A percentile compares a stretch with the other conserved stretches of the same genome.
phyloP scores from a whole-genome alignment of 257 asterid genomes.

The Phtheirospermum japonicum region DNA sequence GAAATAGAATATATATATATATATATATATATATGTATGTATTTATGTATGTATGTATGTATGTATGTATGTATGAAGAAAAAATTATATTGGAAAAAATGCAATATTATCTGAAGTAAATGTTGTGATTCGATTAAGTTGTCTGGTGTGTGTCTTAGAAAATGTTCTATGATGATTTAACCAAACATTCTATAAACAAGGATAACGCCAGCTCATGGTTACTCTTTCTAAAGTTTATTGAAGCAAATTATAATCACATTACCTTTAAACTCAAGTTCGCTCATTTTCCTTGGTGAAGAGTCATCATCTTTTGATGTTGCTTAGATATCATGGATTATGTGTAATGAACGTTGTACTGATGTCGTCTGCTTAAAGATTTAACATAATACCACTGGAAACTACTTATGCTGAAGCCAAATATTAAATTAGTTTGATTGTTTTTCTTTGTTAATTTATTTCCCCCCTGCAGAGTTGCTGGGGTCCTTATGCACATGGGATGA shows the following conservation, averaged over 20 bases:
- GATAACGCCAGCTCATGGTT: constrained; percentile 1
- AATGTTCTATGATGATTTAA: constrained; percentile 5
- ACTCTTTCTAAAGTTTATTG: constrained; percentile 7
- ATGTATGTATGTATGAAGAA: neutral
- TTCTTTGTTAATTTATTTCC: neutral
- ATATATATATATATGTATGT: too few relatives aligned
- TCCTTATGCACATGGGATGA: constrained; percentile 76
- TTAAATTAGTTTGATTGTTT: constrained; percentile 11
- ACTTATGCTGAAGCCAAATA: constrained; percentile 2
- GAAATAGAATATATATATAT: too few relatives aligned
- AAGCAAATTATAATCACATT: constrained; percentile 8
- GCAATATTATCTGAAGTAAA: constrained; percentile 2
- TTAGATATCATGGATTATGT: constrained; percentile 16
- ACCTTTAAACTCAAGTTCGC: neutral
- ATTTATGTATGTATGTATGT: too few relatives aligned
- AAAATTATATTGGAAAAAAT: neutral
- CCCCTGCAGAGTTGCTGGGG: constrained; percentile 69
- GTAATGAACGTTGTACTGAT: constrained; percentile 1
- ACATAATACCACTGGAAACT: constrained; percentile 3
- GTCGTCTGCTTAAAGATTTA: constrained; percentile 11
- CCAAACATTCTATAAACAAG: constrained; percentile 6
- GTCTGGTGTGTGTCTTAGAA: neutral
- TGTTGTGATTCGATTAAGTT: constrained; percentile 15
- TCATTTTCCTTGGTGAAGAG: too few relatives aligned
- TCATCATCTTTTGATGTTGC: neutral